A percentile compares a stretch with the other conserved stretches of the same genome.
These are phyloP conservation scores for Rhodotorula toruloides DNA, from an alignment of 768 basidiomycete species.

Conservation along the genomic window DNA sequence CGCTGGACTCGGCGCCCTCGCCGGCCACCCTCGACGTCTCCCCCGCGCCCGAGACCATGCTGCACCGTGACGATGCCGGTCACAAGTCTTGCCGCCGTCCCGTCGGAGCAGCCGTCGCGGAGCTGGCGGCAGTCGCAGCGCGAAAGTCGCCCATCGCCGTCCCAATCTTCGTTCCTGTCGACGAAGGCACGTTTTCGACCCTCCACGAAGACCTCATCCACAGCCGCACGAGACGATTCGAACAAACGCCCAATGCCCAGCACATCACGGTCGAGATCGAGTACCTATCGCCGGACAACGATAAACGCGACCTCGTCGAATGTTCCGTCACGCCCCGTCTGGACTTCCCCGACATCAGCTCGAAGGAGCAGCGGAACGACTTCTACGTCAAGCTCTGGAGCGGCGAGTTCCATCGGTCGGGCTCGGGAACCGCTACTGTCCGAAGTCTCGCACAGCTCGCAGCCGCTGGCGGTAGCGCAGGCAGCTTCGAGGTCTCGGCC, in stretches of 20 bases:
- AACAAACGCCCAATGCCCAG: conserved; percentile 82
- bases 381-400: conserved; percentile 95
- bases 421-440: conserved; percentile 44
- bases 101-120: conserved; percentile 91
- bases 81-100: conserved; percentile 63
- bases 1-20: conserved; percentile 17
- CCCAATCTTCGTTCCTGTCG: conserved; percentile 76
- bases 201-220: conserved; percentile 92
- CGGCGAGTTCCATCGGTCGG: conserved; percentile 61
- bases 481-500: conserved; percentile 79
- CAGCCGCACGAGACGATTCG: conserved; percentile 68
- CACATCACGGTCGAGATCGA: conserved; percentile 67
- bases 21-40: neutral
- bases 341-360: conserved; percentile 93
- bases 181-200: conserved; percentile 82
- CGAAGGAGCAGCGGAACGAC: conserved; percentile 85
- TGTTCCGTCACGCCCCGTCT: conserved; percentile 76
- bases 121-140: too few relatives aligned
- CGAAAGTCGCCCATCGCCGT: too few relatives aligned
- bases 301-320: conserved; percentile 71
- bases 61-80: conserved; percentile 21
- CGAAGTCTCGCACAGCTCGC: conserved; percentile 33
- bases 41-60: conserved; percentile 6
- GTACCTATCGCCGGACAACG: conserved; percentile 73
- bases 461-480: conserved; percentile 48